phyloP scores from a whole-genome alignment of 2,329 filamentous ascomycete genomes.

The Clarireedia hainanense region DNA sequence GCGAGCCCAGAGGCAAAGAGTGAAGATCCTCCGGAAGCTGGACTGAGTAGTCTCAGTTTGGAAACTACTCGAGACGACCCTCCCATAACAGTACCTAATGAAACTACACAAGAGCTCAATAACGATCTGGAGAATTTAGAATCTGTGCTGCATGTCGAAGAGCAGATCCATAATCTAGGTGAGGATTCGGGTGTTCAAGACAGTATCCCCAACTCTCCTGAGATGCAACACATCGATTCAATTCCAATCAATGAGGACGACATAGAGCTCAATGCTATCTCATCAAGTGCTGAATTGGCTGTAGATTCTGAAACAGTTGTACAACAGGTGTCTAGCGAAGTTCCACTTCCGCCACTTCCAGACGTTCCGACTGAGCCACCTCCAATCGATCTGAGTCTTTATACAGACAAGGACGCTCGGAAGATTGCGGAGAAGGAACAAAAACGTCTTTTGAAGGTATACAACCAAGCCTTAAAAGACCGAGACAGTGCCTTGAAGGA shows the following conservation, averaged over 20 bases:
- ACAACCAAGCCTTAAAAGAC: slow-evolving; percentile 59
- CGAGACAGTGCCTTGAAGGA: slow-evolving; percentile 57
- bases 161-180: slow-evolving; percentile 22
- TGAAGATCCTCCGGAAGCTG: slow-evolving; percentile 16
- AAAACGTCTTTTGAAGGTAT: slow-evolving; percentile 52
- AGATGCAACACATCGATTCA: slow-evolving; percentile 34
- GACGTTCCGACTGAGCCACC: slow-evolving; percentile 45
- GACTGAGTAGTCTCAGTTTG: slow-evolving; percentile 20
- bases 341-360: slow-evolving; percentile 38
- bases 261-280: neutral
- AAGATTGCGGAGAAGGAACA: slow-evolving; percentile 65
- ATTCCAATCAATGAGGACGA: slow-evolving; percentile 31
- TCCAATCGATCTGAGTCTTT: slow-evolving; percentile 48
- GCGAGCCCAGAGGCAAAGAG: slow-evolving; percentile 13
- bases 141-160: slow-evolving; percentile 26
- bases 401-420: slow-evolving; percentile 55
- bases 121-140: slow-evolving; percentile 30
- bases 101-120: neutral
- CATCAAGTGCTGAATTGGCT: neutral
- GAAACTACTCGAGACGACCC: neutral
- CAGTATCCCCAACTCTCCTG: slow-evolving; percentile 17
- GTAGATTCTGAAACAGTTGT: neutral
- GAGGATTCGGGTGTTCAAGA: slow-evolving; percentile 22
- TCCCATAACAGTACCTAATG: slow-evolving; percentile 35
- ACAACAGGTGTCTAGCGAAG: slow-evolving; percentile 30